phyloP scores from a whole-genome alignment of 768 basidiomycete species.

The Boletus barrowsii region DNA sequence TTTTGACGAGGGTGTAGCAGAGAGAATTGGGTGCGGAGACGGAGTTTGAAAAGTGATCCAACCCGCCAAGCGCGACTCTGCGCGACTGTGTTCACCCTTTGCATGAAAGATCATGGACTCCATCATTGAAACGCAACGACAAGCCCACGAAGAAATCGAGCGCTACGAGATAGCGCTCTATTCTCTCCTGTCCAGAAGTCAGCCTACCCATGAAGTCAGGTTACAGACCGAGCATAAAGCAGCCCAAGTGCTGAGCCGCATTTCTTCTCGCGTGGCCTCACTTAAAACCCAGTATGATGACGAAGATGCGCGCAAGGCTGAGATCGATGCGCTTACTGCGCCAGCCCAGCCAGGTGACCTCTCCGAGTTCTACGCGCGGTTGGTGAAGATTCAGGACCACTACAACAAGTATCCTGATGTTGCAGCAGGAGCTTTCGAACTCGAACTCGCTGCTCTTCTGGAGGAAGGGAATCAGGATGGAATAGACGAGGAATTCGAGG shows the following conservation, averaged over 20 bases:
- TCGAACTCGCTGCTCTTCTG: slow-evolving; percentile 77
- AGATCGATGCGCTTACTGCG: slow-evolving; percentile 61
- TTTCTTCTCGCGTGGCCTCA: slow-evolving; percentile 62
- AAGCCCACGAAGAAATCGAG: slow-evolving; percentile 94
- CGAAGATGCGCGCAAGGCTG: slow-evolving; percentile 64
- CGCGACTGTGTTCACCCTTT: background rate
- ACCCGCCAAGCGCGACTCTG: background rate
- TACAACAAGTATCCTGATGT: slow-evolving; percentile 94
- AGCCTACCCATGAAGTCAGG: slow-evolving; percentile 56
- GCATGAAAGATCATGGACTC: slow-evolving; percentile 71
- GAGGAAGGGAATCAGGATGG: slow-evolving; percentile 72
- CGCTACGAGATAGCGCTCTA: slow-evolving; percentile 86
- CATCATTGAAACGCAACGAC: slow-evolving; percentile 88
- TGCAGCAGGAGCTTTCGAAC: slow-evolving; percentile 74
- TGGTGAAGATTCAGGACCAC: slow-evolving; percentile 95
- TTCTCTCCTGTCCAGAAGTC: slow-evolving; percentile 70
- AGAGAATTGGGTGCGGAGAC: slow-evolving; percentile 22
- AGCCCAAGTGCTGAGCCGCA: slow-evolving; percentile 82
- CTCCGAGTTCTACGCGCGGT: slow-evolving; percentile 92
- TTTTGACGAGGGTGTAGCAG: slow-evolving; percentile 34
- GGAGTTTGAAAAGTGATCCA: slow-evolving; percentile 54
- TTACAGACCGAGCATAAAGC: slow-evolving; percentile 87
- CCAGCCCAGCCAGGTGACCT: slow-evolving; percentile 66
- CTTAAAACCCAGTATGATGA: slow-evolving; percentile 78
- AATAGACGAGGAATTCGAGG: slow-evolving; percentile 66